phyloP scores from a whole-genome alignment of 352 stramenopile genomes.

The Peronospora farinosa region DNA sequence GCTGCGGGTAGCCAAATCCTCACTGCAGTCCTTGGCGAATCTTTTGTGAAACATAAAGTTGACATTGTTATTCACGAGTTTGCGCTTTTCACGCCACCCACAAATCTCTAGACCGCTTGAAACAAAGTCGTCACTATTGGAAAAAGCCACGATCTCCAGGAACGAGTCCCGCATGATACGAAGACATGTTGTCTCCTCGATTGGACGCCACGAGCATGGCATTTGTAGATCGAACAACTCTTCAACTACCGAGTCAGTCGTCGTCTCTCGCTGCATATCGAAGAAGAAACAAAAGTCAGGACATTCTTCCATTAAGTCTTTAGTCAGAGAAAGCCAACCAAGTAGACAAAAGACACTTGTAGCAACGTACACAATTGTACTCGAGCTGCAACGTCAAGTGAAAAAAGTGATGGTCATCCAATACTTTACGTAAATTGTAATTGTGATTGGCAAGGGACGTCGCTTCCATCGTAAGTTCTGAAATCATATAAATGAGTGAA shows the following conservation, averaged over 20 bases:
- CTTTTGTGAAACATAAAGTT: slow-evolving; percentile 61
- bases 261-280: slow-evolving; percentile 29
- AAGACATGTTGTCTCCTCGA: slow-evolving; percentile 35
- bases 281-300: slow-evolving; percentile 2
- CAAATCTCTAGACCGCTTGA: no score
- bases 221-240: slow-evolving; percentile 29
- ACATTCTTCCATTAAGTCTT: background rate
- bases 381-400: slow-evolving; percentile 57
- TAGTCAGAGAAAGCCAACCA: background rate
- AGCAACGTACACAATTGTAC: slow-evolving; percentile 46
- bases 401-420: slow-evolving; percentile 54
- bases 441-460: slow-evolving; percentile 46
- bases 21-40: slow-evolving; percentile 47
- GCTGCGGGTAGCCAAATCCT: slow-evolving; percentile 40
- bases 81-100: slow-evolving; percentile 51
- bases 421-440: slow-evolving; percentile 37
- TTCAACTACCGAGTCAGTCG: slow-evolving; percentile 14
- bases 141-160: slow-evolving; percentile 27
- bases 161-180: slow-evolving; percentile 48
- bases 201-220: slow-evolving; percentile 32
- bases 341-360: no score
- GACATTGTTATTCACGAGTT: slow-evolving; percentile 43
- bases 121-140: background rate
- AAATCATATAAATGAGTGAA: slow-evolving; percentile 21
- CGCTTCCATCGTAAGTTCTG: slow-evolving; percentile 36